Evolutionary conservation across 768 basidiomycete genomes (phyloP).

Genomic region (Nevesoporus exiguus): DNA sequence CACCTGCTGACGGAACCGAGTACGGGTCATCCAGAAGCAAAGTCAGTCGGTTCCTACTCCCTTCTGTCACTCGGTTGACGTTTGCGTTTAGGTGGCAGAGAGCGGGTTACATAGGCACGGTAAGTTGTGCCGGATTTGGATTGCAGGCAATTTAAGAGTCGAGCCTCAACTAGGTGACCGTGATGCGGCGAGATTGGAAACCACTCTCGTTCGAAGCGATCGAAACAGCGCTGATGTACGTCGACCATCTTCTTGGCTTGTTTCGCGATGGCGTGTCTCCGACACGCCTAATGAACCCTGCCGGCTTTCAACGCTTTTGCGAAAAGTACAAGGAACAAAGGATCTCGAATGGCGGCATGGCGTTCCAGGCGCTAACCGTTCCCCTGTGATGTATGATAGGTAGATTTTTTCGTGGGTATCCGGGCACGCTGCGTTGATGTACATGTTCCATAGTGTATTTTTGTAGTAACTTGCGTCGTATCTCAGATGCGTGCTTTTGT

Average conservation of each 20-base stretch:
- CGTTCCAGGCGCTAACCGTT: constrained; percentile 17
- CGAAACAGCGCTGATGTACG: constrained; percentile 33
- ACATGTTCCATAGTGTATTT: not conserved
- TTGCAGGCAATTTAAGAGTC: not conserved
- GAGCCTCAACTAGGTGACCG: constrained; percentile 16
- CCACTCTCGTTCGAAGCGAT: constrained; percentile 24
- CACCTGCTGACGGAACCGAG: constrained; percentile 29
- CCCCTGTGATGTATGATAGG: constrained; percentile 15
- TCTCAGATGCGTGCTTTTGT: not conserved
- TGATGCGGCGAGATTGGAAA: constrained; percentile 26
- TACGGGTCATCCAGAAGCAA: constrained; percentile 24
- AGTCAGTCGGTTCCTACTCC: constrained; percentile 6
- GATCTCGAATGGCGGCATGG: constrained; percentile 4
- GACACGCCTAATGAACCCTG: constrained; percentile 14
- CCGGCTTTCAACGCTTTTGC: constrained; percentile 26
- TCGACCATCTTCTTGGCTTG: constrained; percentile 30
- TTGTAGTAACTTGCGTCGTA: not conserved
- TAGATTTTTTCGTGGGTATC: not conserved
- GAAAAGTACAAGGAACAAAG: constrained; percentile 21
- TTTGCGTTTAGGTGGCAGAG: constrained; percentile 17
- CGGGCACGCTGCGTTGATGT: not conserved
- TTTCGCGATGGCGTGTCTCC: constrained; percentile 24
- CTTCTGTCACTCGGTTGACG: not conserved
- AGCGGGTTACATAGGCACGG: constrained; percentile 28
- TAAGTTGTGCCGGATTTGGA: not conserved